Conservation (phyloP, 257 asterid species). For the Avicennia marina region DNA sequence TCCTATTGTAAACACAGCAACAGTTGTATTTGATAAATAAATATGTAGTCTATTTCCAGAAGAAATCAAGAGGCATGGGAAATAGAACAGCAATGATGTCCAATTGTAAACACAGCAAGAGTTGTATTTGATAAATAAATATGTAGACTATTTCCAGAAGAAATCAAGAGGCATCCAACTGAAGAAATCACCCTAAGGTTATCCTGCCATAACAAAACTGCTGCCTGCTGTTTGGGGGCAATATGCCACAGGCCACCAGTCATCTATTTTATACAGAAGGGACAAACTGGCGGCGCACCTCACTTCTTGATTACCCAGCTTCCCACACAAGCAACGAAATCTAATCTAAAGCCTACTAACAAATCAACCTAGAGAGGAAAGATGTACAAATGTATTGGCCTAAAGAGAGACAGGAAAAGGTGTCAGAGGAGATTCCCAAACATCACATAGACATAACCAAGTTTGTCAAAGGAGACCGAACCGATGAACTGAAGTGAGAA, state of each 20-base stretch:
- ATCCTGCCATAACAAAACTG: constrained; percentile 28
- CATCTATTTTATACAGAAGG: constrained; percentile 21
- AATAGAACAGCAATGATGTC: neutral
- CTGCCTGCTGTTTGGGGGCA: constrained; percentile 1
- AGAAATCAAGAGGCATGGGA: too few species aligned
- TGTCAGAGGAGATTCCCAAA: too few species aligned
- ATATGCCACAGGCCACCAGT: constrained; percentile 1
- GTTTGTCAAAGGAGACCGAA: constrained; percentile 36
- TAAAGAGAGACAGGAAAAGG: neutral
- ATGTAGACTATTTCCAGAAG: constrained; percentile 10
- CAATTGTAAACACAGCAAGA: constrained; percentile 15
- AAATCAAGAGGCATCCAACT: constrained; percentile 6
- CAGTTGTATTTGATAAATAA: too few species aligned
- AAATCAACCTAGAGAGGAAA: neutral
- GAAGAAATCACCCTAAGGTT: constrained; percentile 11
- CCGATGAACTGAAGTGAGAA: constrained; percentile 42
- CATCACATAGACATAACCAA: constrained; percentile 75
- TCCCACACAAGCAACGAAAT: neutral
- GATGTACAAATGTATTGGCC: constrained; percentile 7
- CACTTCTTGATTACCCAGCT: too few species aligned
- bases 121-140: too few species aligned
- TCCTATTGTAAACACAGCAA: too few species aligned
- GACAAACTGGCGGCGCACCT: too few species aligned
- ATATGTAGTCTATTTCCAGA: too few species aligned
- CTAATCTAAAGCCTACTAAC: constrained; percentile 11